These are phyloP conservation scores for Tetracladium marchalianum DNA, from an alignment of 495 filamentous ascomycete species.

Conservation along the genomic window DNA sequence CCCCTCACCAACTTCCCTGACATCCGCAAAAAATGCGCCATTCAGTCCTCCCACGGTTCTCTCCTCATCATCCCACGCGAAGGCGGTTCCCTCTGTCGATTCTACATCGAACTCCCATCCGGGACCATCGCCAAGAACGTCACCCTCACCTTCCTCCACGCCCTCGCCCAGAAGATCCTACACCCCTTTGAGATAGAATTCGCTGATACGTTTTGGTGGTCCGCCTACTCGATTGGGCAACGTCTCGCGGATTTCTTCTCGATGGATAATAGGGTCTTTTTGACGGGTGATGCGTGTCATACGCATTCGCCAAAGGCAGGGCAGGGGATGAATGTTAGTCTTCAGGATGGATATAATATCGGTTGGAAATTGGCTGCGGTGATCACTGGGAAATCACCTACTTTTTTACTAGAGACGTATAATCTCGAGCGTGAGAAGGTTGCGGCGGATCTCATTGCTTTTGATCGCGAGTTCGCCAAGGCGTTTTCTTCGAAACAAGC, in stretches of 20 bases:
- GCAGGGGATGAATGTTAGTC: constrained; percentile 63
- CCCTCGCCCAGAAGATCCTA: constrained; percentile 48
- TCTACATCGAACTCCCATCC: constrained; percentile 49
- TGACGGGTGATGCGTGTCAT: constrained; percentile 63
- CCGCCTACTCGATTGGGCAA: constrained; percentile 54
- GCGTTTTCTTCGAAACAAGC: constrained; percentile 39
- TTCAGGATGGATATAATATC: constrained; percentile 56
- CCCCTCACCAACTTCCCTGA: constrained; percentile 70
- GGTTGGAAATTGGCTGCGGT: constrained; percentile 72
- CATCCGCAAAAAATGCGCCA: constrained; percentile 47
- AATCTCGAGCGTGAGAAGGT: constrained; percentile 56
- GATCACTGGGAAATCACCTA: constrained; percentile 43
- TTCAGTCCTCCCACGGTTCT: constrained; percentile 44
- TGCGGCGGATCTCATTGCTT: constrained; percentile 63
- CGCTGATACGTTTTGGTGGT: constrained; percentile 48
- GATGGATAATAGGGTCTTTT: constrained; percentile 46
- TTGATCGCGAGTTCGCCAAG: constrained; percentile 57
- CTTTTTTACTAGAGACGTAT: constrained; percentile 56
- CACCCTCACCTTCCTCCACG: constrained; percentile 48
- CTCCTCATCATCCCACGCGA: constrained; percentile 59
- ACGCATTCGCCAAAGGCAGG: constrained; percentile 66
- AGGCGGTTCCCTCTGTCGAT: constrained; percentile 46
- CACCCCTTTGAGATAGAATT: constrained; percentile 34
- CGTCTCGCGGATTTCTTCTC: constrained; percentile 47
- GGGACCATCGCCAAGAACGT: constrained; percentile 26